A percentile compares a stretch with the other conserved stretches of the same genome.
These are phyloP conservation scores for Carex littledalei DNA, from an alignment of 176 grass and related monocot genomes.

Conservation along the genomic window DNA sequence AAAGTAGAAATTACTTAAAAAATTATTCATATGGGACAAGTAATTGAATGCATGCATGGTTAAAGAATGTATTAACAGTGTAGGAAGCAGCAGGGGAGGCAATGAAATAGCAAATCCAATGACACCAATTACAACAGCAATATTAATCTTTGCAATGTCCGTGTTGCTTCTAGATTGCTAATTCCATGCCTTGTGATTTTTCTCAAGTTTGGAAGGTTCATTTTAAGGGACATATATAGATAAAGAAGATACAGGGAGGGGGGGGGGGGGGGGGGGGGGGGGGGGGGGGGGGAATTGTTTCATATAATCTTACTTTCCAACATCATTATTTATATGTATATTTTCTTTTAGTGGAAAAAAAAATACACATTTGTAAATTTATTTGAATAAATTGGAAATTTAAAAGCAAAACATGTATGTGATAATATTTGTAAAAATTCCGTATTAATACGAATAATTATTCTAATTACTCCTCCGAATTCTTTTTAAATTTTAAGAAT, in stretches of 20 bases:
- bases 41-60: not conserved
- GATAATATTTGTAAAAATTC: not conserved
- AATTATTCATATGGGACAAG: too few relatives aligned
- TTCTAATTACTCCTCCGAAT: too few relatives aligned
- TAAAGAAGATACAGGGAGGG: not conserved
- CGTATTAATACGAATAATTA: too few relatives aligned
- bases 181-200: not conserved
- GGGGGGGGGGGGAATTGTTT: not conserved
- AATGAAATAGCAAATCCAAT: constrained; percentile 19
- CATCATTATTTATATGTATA: not conserved
- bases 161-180: not conserved
- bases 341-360: not conserved
- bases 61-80: constrained; percentile 8
- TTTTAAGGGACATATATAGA: not conserved
- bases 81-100: constrained; percentile 7
- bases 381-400: not conserved
- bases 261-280: too few relatives aligned
- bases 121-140: not conserved
- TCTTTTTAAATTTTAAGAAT: too few relatives aligned
- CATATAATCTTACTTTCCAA: not conserved
- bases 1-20: too few relatives aligned
- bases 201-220: not conserved
- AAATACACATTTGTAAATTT: not conserved
- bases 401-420: too few relatives aligned
- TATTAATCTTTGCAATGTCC: not conserved